Evolutionary conservation across 208 protist species (phyloP).

Genomic region (Trypanosoma theileri): DNA sequence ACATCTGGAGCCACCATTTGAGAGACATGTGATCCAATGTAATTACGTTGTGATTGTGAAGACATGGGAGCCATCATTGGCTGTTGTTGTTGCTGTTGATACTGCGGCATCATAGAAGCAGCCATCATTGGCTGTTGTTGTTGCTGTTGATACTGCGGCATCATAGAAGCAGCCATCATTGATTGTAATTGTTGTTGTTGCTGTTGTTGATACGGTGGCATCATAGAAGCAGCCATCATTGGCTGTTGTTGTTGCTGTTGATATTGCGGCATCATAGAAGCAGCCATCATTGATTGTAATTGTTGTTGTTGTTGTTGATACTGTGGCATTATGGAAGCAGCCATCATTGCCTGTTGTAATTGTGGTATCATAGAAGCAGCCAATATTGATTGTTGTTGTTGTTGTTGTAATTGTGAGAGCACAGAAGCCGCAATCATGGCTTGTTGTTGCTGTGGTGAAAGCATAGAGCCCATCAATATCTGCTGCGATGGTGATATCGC

Average conservation of each 20-base stretch:
- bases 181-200: slow-evolving; percentile 5
- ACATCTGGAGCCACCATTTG: neutral
- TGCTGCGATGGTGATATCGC: neutral
- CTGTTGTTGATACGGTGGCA: neutral
- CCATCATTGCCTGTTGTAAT: neutral
- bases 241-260: neutral
- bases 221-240: neutral
- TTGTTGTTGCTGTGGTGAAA: neutral
- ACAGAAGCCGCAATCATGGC: neutral
- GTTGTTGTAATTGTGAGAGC: neutral
- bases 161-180: slow-evolving; percentile 1
- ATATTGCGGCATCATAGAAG: slow-evolving; percentile 1
- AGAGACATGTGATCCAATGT: neutral
- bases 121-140: slow-evolving; percentile 1
- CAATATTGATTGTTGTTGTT: neutral
- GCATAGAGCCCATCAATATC: neutral
- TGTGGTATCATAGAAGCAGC: neutral
- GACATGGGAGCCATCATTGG: neutral
- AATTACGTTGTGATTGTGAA: neutral
- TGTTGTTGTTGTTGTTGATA: neutral
- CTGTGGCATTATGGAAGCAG: neutral
- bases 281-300: neutral
- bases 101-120: neutral
- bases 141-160: neutral
- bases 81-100: neutral